Base-by-base conservation (phyloP, 495 filamentous ascomycete species). In the Penicillium waksmanii region DNA sequence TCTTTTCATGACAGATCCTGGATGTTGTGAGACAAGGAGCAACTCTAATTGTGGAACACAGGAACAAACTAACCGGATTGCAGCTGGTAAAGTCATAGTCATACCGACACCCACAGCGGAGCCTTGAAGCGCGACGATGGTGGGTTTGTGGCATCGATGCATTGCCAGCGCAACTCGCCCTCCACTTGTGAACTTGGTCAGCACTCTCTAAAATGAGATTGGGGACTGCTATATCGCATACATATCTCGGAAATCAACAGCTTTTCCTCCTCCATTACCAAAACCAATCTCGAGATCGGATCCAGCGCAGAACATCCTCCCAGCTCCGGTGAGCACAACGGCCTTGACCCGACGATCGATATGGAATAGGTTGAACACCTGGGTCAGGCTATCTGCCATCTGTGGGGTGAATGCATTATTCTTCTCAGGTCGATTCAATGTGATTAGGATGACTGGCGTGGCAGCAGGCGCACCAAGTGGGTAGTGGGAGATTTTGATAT, bases 21-120 rank as follows among this genome's bases (percentile, higher is more conserved):
- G 5, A 19, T 23, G 1, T 4, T 25, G 18, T 54, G 18, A 54
- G 35, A 11, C 1, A 6, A n/a, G 21, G 11, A 27, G 23, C 3
- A 10, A 5, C 2, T 12, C 19, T 2, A 25, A 27, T 23, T 48
- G 17, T n/a, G n/a, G 4, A 17, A 44, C 2, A 43, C 2, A 12
- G 6, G 19, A 46, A 38, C 25, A 48, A 5, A 21, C 51, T 42
- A 60, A 60, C 64, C 85, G 72, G 50, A 87, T 80, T 43, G 72
- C 78, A 62, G 80, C 80, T 18, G 85, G 84, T 12, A 88, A 73
- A 10, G 82, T 84, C 82, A 86, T 84, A 27, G 85, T 87, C 59
- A 87, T 86, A 11, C 85, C 85, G 15, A 87, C 76, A 10, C 84
- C 85, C 2, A 86, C 85, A 15, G 85, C 85, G 53, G 78, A 79